A percentile compares a stretch with the other conserved stretches of the same genome.
Evolutionary conservation across 139 green algal species (phyloP).

Genomic region (Chlorella sp.): DNA sequence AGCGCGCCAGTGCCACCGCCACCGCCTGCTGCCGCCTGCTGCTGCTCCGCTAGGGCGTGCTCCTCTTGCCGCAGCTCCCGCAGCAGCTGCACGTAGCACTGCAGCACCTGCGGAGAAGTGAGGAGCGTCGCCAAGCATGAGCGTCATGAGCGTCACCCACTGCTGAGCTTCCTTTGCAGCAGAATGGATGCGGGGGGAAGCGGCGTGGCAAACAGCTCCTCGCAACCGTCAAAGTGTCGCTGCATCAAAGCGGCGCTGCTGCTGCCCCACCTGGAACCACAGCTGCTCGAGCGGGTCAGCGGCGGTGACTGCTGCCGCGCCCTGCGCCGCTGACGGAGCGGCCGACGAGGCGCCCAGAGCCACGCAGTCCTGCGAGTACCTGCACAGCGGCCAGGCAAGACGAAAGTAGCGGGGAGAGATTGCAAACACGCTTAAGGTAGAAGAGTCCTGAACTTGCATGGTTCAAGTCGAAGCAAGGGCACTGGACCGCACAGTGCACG

Average conservation of each 20-base stretch:
- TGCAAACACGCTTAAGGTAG: not conserved
- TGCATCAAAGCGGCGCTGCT: too few relatives aligned
- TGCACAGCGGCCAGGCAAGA: not conserved
- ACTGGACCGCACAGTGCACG: not conserved
- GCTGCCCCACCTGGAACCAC: slow-evolving; percentile 46
- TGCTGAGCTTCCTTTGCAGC: too few relatives aligned
- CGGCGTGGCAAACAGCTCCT: too few relatives aligned
- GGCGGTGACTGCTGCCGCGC: not conserved
- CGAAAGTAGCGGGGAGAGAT: not conserved
- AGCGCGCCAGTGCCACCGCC: not conserved
- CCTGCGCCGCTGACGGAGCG: not conserved
- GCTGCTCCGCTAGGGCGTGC: not conserved
- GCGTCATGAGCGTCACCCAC: too few relatives aligned
- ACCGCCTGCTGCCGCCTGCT: not conserved
- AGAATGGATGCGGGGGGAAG: too few relatives aligned
- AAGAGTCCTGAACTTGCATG: not conserved
- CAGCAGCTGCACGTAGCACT: slow-evolving; percentile 37
- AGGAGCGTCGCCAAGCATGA: not conserved
- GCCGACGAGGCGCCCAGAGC: not conserved
- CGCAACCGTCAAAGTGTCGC: too few relatives aligned
- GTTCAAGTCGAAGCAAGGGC: not conserved
- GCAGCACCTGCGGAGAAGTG: slow-evolving; percentile 14
- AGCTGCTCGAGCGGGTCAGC: slow-evolving; percentile 37
- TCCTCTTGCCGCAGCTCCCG: slow-evolving; percentile 35
- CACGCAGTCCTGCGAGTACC: slow-evolving; percentile 18